Evolutionary conservation across 306 rosid genomes (phyloP).

Genomic region (Albizia julibrissin): DNA sequence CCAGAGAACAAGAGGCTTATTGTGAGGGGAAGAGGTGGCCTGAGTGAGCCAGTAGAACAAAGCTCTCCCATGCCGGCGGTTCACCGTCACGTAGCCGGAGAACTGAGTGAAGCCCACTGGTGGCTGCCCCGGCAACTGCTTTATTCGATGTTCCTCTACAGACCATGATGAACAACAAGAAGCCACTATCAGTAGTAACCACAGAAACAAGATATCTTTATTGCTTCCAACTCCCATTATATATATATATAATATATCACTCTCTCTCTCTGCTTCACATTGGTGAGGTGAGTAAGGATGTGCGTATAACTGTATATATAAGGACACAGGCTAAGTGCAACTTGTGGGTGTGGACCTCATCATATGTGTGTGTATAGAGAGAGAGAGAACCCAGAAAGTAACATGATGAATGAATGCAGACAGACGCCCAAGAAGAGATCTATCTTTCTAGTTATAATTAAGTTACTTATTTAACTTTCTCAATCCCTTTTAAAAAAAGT

Average conservation of each 20-base stretch:
- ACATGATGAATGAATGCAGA: neutral
- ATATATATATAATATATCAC: neutral
- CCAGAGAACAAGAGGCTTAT: conserved; percentile 91
- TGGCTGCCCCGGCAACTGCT: conserved; percentile 68
- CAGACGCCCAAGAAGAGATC: neutral
- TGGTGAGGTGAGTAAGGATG: neutral
- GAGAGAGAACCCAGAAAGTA: neutral
- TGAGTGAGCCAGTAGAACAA: conserved; percentile 87
- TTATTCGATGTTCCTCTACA: conserved; percentile 4
- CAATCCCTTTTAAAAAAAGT: too few species aligned
- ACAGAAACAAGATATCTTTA: neutral
- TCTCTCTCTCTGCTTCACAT: neutral
- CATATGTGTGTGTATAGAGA: neutral
- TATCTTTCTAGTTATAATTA: too few species aligned
- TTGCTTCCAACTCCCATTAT: neutral
- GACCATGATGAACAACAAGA: neutral
- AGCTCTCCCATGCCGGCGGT: conserved; percentile 64
- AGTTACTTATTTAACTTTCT: too few species aligned
- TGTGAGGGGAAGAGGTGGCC: conserved; percentile 43
- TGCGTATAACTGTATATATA: neutral
- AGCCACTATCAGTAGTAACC: neutral
- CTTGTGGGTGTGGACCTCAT: neutral
- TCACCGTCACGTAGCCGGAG: conserved; percentile 77
- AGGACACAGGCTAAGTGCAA: neutral
- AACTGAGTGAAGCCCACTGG: conserved; percentile 62